Base-by-base conservation (phyloP, 106 monocot genomes). In the Amphibolis antarctica region DNA sequence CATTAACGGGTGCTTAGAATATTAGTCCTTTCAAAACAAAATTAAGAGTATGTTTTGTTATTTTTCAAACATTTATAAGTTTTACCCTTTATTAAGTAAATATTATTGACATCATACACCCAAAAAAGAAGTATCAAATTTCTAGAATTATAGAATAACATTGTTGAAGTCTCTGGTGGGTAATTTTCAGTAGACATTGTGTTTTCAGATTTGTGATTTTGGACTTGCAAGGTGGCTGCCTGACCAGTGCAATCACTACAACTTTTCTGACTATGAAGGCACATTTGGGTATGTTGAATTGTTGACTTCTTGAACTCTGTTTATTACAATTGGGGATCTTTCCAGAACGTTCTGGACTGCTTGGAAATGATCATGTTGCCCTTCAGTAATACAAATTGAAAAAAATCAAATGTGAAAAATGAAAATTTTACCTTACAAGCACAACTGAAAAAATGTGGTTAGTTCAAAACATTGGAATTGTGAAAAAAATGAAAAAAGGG, bases 191-290 rank as follows among this genome's bases (percentile, higher is more conserved):
- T 22, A 20, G 11, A 53, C 10, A 20, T 23, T 18, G 10, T 56
- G 15, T 56, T 28, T 26, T 23, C 77, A 93, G 92, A 93, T 93
- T 36, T 85, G 82, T 69, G 92, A 93, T 72, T 93, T 88, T 71
- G 92, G 92, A 28, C 80, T 93, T 23, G 88, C 92, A 0, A 85
- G 78, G 71, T 93, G 92, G 92, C 70, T 93, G 27, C 92, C 92
- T 9, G 82, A 76, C 36, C 75, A 82, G 24, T 73, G 80, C 80
- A 80, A 68, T 51, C 85, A 93, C 56, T 85, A 88, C 58, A 79
- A 66, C 17, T 60, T 88, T 13, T 59, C 75, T 10, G 51, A 12
- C 29, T 85, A 88, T 28, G 92, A 88, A 65, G 92, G 92, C 51
- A 93, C 92, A 20, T 93, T 88, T 46, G 92, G 92, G 92, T 87